A percentile compares a stretch with the other conserved stretches of the same genome.
phyloP scores from a whole-genome alignment of 352 stramenopile genomes.

The Phytopythium cucurbitacearum region DNA sequence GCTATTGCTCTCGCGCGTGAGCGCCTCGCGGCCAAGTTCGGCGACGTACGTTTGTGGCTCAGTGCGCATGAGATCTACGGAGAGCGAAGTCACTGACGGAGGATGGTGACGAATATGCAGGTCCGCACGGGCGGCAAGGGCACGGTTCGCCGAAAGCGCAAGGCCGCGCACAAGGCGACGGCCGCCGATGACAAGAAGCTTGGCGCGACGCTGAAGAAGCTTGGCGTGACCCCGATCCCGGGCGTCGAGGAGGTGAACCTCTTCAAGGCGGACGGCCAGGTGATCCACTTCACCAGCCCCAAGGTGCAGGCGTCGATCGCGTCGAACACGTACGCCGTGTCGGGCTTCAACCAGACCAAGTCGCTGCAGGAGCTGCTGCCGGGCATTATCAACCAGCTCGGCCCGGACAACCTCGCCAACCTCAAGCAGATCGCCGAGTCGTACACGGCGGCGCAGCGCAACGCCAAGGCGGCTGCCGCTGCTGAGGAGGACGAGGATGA shows the following conservation, averaged over 20 bases:
- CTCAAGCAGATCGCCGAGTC: constrained; percentile 93
- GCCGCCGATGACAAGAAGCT: constrained; percentile 98
- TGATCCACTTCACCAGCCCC: constrained; percentile 97
- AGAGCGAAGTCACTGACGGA: neutral
- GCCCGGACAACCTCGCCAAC: constrained; percentile 96
- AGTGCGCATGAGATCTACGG: neutral
- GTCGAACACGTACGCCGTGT: constrained; percentile 98
- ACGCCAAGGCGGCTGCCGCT: constrained; percentile 61
- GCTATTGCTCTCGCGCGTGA: constrained; percentile 87
- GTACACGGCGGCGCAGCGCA: constrained; percentile 76
- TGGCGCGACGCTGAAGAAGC: constrained; percentile 95
- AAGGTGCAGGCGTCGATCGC: constrained; percentile 98
- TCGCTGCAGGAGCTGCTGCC: constrained; percentile 96
- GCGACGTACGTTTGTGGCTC: constrained; percentile 31
- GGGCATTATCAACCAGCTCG: constrained; percentile 98
- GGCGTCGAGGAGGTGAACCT: constrained; percentile 99
- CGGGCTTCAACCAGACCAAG: constrained; percentile 94
- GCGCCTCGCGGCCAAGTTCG: constrained; percentile 83
- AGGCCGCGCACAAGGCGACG: constrained; percentile 90
- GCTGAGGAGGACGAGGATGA: constrained; percentile 88
- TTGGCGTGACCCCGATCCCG: constrained; percentile 97
- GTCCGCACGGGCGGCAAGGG: constrained; percentile 96
- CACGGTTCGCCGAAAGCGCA: constrained; percentile 95
- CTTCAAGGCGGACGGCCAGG: constrained; percentile 98
- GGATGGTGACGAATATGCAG: neutral